Conservation (phyloP, 768 basidiomycete genomes). For the Boletus pseudo-olivaceus region DNA sequence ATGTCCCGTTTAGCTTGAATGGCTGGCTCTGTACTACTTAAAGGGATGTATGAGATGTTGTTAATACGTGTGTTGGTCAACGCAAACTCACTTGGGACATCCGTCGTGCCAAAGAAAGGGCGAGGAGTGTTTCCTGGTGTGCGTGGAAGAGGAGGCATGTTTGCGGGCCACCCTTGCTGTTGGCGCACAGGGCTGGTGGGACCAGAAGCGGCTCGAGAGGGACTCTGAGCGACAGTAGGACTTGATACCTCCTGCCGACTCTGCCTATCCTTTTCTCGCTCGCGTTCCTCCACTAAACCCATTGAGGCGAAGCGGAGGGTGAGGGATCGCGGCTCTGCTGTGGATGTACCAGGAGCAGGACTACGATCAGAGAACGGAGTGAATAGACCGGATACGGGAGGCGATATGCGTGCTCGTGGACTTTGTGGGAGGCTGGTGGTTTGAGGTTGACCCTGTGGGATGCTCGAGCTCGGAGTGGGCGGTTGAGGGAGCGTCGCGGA, state of each 20-base stretch:
- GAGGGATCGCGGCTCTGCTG: conserved; percentile 22
- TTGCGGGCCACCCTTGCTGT: conserved; percentile 21
- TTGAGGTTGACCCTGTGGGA: conserved; percentile 1
- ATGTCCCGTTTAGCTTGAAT: conserved; percentile 10
- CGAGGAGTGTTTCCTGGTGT: conserved; percentile 16
- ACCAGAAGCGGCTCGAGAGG: conserved; percentile 2
- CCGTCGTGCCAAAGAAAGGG: conserved; percentile 11
- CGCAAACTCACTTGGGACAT: conserved; percentile 12
- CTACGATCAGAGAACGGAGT: conserved; percentile 4
- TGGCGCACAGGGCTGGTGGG: conserved; percentile 16
- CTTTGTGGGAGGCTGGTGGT: not conserved
- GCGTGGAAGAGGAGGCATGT: conserved; percentile 30
- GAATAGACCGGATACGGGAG: conserved; percentile 9
- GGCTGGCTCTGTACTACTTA: conserved; percentile 1
- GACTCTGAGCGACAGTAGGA: conserved; percentile 10
- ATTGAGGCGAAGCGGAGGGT: conserved; percentile 34
- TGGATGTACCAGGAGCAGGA: not conserved
- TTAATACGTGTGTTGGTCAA: not conserved
- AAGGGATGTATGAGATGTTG: conserved; percentile 3
- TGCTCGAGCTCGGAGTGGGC: conserved; percentile 4
- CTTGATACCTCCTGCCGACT: conserved; percentile 4
- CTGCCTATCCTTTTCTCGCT: conserved; percentile 14
- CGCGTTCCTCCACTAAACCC: conserved; percentile 21
- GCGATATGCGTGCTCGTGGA: conserved; percentile 4
- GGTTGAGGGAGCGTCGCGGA: conserved; percentile 25